Evolutionary conservation across 1,139 yeast genomes (phyloP).

Genomic region (Yamadazyma friedrichii): DNA sequence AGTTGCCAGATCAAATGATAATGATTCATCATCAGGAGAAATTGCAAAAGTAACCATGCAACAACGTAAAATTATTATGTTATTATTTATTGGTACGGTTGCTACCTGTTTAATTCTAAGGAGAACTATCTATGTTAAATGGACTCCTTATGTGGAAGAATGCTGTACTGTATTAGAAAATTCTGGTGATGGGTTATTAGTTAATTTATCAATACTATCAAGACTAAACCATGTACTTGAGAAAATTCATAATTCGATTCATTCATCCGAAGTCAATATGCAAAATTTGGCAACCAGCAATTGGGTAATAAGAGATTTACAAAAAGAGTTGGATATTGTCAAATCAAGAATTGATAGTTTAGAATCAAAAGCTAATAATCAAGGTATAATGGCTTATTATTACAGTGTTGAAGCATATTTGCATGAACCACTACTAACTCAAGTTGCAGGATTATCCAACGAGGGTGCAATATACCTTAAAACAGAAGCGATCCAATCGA

Average conservation of each 20-base stretch:
- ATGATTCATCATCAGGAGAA: slow-evolving; percentile 6
- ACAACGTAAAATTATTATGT: slow-evolving; percentile 43
- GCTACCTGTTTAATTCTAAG: slow-evolving; percentile 54
- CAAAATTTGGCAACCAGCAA: slow-evolving; percentile 23
- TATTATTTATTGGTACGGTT: slow-evolving; percentile 50
- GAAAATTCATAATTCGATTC: slow-evolving; percentile 54
- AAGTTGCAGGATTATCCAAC: slow-evolving; percentile 22
- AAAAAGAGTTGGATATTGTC: slow-evolving; percentile 37
- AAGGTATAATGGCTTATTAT: slow-evolving; percentile 46
- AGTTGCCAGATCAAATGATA: slow-evolving; percentile 34
- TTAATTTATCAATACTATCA: slow-evolving; percentile 56
- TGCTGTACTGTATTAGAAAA: slow-evolving; percentile 52
- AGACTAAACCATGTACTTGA: slow-evolving; percentile 63
- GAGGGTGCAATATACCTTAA: slow-evolving; percentile 17
- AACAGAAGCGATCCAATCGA: slow-evolving; percentile 32
- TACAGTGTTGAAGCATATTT: slow-evolving; percentile 73
- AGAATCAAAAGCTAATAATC: slow-evolving; percentile 26
- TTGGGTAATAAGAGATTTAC: slow-evolving; percentile 41
- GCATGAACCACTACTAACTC: slow-evolving; percentile 57
- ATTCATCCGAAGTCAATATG: slow-evolving; percentile 33
- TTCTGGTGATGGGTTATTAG: slow-evolving; percentile 27
- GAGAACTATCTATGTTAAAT: slow-evolving; percentile 50
- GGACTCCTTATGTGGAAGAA: slow-evolving; percentile 64
- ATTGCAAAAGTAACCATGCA: slow-evolving; percentile 26
- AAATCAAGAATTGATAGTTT: slow-evolving; percentile 31